phyloP scores from a whole-genome alignment of 1,284 basidiomycete species.

The Ceratobasidium sp. region DNA sequence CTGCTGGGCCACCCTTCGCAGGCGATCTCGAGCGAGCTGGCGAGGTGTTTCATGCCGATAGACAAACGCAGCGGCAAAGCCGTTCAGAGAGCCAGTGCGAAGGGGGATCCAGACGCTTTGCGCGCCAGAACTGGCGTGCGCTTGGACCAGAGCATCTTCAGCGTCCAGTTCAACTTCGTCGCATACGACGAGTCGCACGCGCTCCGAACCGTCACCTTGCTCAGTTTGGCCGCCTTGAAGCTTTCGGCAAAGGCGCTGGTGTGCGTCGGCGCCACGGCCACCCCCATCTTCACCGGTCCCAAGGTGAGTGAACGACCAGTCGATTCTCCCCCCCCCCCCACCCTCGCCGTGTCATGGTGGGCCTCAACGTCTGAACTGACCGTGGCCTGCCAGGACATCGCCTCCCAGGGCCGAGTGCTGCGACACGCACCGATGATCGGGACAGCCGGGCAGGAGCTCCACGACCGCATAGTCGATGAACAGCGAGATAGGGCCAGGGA shows the following conservation, averaged over 20 bases:
- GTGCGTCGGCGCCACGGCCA: constrained; percentile 4
- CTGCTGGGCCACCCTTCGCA: neutral
- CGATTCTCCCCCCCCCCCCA: too few relatives aligned
- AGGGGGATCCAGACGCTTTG: neutral
- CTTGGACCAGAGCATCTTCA: neutral
- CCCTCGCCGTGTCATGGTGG: too few relatives aligned
- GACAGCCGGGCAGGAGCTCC: constrained; percentile 50
- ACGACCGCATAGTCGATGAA: too few relatives aligned
- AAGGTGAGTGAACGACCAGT: constrained; percentile 27
- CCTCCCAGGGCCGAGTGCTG: neutral
- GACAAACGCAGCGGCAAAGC: neutral
- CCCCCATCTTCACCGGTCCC: constrained; percentile 20
- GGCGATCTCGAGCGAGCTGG: constrained; percentile 7
- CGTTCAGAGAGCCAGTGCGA: neutral
- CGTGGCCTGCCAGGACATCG: neutral
- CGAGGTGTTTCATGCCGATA: neutral
- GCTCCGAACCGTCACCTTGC: neutral
- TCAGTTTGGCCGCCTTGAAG: neutral
- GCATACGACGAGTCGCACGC: constrained; percentile 19
- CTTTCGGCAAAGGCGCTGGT: neutral
- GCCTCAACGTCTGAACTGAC: neutral
- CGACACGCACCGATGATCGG: constrained; percentile 45
- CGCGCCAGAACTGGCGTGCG: neutral
- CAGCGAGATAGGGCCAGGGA: neutral
- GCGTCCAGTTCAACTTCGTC: neutral